Base-by-base conservation (phyloP, 352 stramenopile species). In the Pythium aphanidermatum region DNA sequence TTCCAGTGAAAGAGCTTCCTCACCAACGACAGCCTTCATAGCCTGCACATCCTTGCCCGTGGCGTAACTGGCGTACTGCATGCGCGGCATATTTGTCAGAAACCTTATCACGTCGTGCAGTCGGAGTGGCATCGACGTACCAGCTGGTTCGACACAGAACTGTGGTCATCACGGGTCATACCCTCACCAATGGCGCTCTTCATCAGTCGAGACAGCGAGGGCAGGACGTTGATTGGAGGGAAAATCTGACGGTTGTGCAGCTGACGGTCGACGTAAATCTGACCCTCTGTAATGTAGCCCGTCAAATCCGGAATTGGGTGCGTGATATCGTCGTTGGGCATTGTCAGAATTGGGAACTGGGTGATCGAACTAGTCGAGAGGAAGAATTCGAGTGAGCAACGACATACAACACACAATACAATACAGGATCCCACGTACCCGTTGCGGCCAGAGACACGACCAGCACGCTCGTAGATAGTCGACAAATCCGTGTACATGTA, bases 401-500 rank as follows among this genome's bases (percentile, higher is more conserved):
- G 14, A 11, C 7, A 33, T 44, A n/a, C 26, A 9, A 28, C 28
- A 46, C 19, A 34, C 23, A 5, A 4, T 35, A 29, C 16, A 41
- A 9, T 24, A 40, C 2, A 28, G 8, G 9, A 25, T 12, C n/a
- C 12, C n/a, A 33, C 53, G 12, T 51, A 68, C 58, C 96, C 96
- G 60, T 99, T 99, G 50, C 95, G 90, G 47, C 96, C 96, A 46
- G 79, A 87, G 20, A 99, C 95, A 85, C 96, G 92, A 63, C 96
- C 96, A 43, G 96, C 96, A 61, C 96, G 88, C 78, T 99, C 96
- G 68, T 99, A 99, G 57, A 99, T 97, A 39, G 93, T 98, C 46
- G 93, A 97, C 67, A 99, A 75, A 97, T 99, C 96, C 60, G 96
- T 99, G 83, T 99, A 99, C 96, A 99, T 99, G 76, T 99, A 99